Base-by-base conservation (phyloP, 2,329 filamentous ascomycete species). In the Fusarium dimerum region DNA sequence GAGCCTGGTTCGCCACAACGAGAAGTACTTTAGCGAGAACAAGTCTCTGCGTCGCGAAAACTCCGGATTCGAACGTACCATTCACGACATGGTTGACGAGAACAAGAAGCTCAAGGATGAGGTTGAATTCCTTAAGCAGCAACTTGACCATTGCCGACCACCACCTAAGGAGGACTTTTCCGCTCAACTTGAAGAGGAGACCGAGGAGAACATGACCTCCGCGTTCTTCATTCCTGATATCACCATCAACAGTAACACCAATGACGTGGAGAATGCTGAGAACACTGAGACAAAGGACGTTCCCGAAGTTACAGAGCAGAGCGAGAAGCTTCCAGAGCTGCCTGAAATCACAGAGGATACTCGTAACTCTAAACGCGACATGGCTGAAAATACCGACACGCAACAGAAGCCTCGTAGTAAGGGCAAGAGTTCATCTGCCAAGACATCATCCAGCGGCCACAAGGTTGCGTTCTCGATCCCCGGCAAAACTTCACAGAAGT, bases 151-250 rank as follows among this genome's bases (percentile, higher is more conserved):
- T 48, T 73, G 68, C 48, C 72, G 74, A 16, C 72, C 72, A 2
- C 57, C 66, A 20, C 67, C 69, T 26, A 72, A 73, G 59, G 67
- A 71, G 3, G 68, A 76, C 48, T 63, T 72, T 13, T 65, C 70
- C 39, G 68, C 61, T 13, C 67, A 63, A 12, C 59, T 71, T 2
- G 70, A 73, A 5, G 70, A 73, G 1, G 68, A 71, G 49, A 72
- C 69, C 8, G 75, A 76, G 45, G 79, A 82, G 39, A 81, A 82
- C 56, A 81, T 83, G 77, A 83, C 81, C 1, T 84, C 81, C 6
- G 81, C 79, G 4, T 78, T 83, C 60, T 82, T 84, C 59, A 72
- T 84, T 51, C 80, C 81, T 18, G 81, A 84, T 56, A 83, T 83
- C 55, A 84, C 81, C 2, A 72, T 82, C 34, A 75, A 79, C 50